phyloP scores from a whole-genome alignment of 805 yeast species.

The Candida saitoana region DNA sequence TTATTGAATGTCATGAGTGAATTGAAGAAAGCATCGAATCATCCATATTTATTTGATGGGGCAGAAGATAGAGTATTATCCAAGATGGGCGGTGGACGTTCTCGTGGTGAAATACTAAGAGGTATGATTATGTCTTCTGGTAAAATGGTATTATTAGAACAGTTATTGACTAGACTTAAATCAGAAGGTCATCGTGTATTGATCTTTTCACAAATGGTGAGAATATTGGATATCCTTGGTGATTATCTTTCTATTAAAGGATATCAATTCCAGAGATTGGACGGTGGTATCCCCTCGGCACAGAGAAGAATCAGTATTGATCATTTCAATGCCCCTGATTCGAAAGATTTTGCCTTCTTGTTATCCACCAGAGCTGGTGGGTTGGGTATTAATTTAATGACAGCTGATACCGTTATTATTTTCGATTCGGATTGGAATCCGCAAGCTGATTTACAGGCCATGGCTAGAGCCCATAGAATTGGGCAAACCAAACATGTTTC shows the following conservation, averaged over 20 bases:
- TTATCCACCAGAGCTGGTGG: constrained; percentile 98
- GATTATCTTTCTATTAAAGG: constrained; percentile 89
- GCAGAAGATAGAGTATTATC: constrained; percentile 81
- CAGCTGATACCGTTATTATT: constrained; percentile 97
- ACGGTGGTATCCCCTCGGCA: constrained; percentile 94
- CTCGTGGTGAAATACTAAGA: constrained; percentile 76
- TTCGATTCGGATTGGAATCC: constrained; percentile 99
- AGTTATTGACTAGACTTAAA: constrained; percentile 73
- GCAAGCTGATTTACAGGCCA: constrained; percentile 97
- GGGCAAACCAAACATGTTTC: constrained; percentile 99
- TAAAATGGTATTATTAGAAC: constrained; percentile 94
- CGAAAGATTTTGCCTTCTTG: constrained; percentile 86
- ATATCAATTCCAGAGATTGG: constrained; percentile 83
- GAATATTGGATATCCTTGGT: constrained; percentile 91
- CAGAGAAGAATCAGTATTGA: constrained; percentile 93
- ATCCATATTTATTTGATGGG: constrained; percentile 90
- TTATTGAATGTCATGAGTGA: constrained; percentile 91
- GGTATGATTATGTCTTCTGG: constrained; percentile 98
- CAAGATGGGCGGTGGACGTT: constrained; percentile 47
- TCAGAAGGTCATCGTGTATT: constrained; percentile 96
- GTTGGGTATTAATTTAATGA: constrained; percentile 95
- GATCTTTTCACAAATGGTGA: constrained; percentile 95
- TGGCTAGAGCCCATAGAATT: constrained; percentile 99
- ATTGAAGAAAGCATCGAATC: constrained; percentile 93
- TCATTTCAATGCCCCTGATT: constrained; percentile 91